Base-by-base conservation (phyloP, 345 rosid genomes). In the Dipteronia sinensis region DNA sequence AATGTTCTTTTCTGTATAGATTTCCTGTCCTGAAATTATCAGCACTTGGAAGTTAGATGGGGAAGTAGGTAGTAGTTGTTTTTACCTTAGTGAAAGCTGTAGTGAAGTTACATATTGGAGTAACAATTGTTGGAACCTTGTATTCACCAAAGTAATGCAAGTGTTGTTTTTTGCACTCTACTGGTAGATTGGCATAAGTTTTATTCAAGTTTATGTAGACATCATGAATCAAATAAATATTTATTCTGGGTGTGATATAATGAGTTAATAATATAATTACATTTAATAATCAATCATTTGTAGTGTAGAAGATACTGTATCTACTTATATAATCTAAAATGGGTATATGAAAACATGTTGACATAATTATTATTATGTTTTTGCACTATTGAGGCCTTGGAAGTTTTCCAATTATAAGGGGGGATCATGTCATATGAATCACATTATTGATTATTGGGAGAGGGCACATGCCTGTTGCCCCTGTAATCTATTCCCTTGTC, bases 401-500 rank as follows among this genome's bases (percentile, higher is more conserved):
- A 23, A 25, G 38, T 7, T 2, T 31, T 71, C 13, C 46, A 71
- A 71, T 71, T 25, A 29, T 51, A 1, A 46, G 74, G 23, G 9
- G 62, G 8, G 8, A 27, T 19, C 74, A 71, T 31, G 27, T 20
- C 20, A 31, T 51, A 49, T 16, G 64, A 22, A 46, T n/a, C 31
- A 68, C 10, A 46, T 12, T 44, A 68, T 44, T 59, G 27, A 58
- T 8, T 20, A 65, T 13, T 34, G 49, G 23, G 65, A 20, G 12
- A 1, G 34, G 40, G 34, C 51, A 56, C 34, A 12, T 72, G 66
- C n/a, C 51, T 59, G 27, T 22, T 59, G 63, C 27, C 64, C 64
- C 63, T 58, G 61, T 55, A 17, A 55, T 55, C 61, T 55, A 55
- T 55, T 55, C 61, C 20, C n/a, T 55, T 56, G 62, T 56, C 62